Percentiles rank a stretch among this genome's conserved stretches.
Evolutionary conservation across 441 rosid species (phyloP).

Genomic region (Croton laevigatus): DNA sequence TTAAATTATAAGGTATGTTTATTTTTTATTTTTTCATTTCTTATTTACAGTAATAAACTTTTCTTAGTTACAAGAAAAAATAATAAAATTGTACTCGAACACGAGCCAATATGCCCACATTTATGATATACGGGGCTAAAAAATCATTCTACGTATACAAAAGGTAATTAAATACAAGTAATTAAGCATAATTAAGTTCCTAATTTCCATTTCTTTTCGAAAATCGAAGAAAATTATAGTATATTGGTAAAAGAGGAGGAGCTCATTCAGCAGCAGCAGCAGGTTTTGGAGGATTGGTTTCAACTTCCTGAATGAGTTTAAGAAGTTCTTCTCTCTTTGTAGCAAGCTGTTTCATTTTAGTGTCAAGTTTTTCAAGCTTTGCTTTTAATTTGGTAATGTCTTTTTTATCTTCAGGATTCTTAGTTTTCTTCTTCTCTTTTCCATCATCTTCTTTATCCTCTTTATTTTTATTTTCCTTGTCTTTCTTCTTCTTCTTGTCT

Average conservation of each 20-base stretch:
- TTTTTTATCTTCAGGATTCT: constrained; percentile 68
- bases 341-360: constrained; percentile 54
- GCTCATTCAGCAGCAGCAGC: constrained; percentile 1
- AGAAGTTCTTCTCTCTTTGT: constrained; percentile 53
- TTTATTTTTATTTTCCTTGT: constrained; percentile 44
- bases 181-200: not conserved
- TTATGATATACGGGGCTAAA: no score
- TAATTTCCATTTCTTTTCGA: not conserved
- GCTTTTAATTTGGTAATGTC: constrained; percentile 56
- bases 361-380: constrained; percentile 58
- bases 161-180: no score
- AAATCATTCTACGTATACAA: no score
- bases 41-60: no score
- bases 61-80: no score
- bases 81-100: no score
- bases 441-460: constrained; percentile 44
- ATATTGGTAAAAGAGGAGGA: not conserved
- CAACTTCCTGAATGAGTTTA: constrained; percentile 44
- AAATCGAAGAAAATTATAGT: not conserved
- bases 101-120: no score
- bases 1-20: no score
- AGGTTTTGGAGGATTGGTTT: constrained; percentile 33
- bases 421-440: constrained; percentile 49
- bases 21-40: no score
- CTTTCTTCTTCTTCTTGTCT: constrained; percentile 42